Base-by-base conservation (phyloP, 352 stramenopile genomes). In the Phytopythium vexans region DNA sequence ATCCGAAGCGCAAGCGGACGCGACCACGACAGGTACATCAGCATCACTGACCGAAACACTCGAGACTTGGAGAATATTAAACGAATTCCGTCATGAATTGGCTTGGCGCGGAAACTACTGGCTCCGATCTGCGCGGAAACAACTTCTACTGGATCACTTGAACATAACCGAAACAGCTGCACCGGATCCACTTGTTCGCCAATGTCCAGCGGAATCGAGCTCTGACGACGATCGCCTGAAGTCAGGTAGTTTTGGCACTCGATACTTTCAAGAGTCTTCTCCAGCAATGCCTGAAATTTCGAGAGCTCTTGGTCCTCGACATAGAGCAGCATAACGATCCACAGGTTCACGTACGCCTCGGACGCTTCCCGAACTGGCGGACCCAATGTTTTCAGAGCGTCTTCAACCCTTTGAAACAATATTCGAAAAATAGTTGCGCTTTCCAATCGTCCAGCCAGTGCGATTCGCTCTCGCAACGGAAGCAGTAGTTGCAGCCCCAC, bases 11-110 rank as follows among this genome's bases (percentile, higher is more conserved):
- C 53, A 37, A 59, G 58, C 45, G 54, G 58, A 39, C 72, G 60
- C 31, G 75, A 81, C 75, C 75, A 86, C 36, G 72, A 49, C 39
- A 82, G 82, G 39, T 70, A 68, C 4, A 75, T 38, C 15, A 83
- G 48, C 12, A 86, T 74, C 40, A 72, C 50, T 12, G 48, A 54
- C 31, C 37, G 48, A 4, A 39, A 16, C 6, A 27, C 48, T 12
- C 3, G 9, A 6, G 48, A 45, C 14, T 44, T 21, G 35, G 27
- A 27, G 27, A 54, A 4, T 9, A 54, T 37, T 38, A 27, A 36
- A 16, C 36, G 21, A 45, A 54, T 27, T 27, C 21, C 21, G 21
- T 2, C 21, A 27, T 27, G 21, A 27, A 27, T 27, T 27, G 21
- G 21, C 21, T 27, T 27, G 1, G 21, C 21, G 21, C 21, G 21